Evolutionary conservation across 805 yeast genomes (phyloP), one percentile per base, ranked within the genome.

Genomic region (Candida pseudoglaebosa): DNA sequence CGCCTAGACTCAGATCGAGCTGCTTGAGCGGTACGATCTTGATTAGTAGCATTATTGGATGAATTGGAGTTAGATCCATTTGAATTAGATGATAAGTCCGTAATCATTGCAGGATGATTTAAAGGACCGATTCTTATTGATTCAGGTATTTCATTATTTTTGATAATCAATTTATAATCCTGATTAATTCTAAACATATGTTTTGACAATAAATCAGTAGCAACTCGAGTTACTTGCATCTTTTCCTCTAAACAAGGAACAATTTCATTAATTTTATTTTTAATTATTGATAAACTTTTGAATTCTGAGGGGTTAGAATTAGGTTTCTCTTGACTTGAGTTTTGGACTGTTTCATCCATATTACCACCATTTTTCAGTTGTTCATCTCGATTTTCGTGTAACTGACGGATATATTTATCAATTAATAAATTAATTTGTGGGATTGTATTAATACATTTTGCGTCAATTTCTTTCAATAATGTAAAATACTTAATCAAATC

Each of bases 171-270:
- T 34, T 84, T 84, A 65, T 78, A 90, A 54, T 86, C 95, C 48
- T 83, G 78, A 54, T 90, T 85, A 46, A 93, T 72, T 37, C 97
- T 71, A 37, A 70, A 73, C 39, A 87, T 63, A 52, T 87, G 84
- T 42, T 81, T 78, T 21, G 72, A 65, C 33, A 89, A 73, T 9
- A 82, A 73, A 50, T 90, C 97, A 21, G 86, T 75, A 16, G 97
- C 96, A 28, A 87, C 82, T 1, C 91, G 82, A 4, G 97, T 91
- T 30, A 93, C 96, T 59, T 91, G 97, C 95, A 93, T 88, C 62
- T 93, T 93, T 58, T 93, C 97, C 57, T 91, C 98, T 39, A 91
- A 63, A 44, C 96, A 86, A 1, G 98, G 97, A 68, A 91, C 79
- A 40, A 91, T 70, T 41, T 86, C 95, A 45, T 67, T 70, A 46